Conservation (phyloP, 768 basidiomycete genomes). For the Calocera viscosa region DNA sequence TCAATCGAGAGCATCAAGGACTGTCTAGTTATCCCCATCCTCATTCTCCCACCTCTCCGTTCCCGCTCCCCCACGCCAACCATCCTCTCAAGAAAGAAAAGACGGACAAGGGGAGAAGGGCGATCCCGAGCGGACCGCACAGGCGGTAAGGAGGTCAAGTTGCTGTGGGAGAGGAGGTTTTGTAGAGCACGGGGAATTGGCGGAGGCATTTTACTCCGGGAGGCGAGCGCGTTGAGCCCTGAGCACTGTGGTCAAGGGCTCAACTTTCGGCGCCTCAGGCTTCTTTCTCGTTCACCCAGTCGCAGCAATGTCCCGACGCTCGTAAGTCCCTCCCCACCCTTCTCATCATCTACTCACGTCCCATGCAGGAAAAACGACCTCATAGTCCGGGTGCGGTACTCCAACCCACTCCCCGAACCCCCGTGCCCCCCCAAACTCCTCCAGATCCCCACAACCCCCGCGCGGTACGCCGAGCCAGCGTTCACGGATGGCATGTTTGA, state of each 20-base stretch:
- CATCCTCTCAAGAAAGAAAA: too few species aligned
- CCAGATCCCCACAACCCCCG: slow-evolving; percentile 78
- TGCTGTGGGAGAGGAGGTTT: neutral
- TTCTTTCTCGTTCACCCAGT: too few species aligned
- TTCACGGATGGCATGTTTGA: slow-evolving; percentile 70
- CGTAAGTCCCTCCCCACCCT: neutral
- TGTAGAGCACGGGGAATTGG: neutral
- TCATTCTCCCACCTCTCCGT: slow-evolving; percentile 8
- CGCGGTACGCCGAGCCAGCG: slow-evolving; percentile 75
- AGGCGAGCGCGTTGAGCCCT: neutral
- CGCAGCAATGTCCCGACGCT: too few species aligned
- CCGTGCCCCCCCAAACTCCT: slow-evolving; percentile 95
- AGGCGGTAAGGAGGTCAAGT: neutral
- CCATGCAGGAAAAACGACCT: slow-evolving; percentile 66
- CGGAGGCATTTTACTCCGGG: neutral
- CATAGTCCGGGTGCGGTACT: slow-evolving; percentile 82
- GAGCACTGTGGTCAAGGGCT: neutral
- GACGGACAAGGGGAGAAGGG: neutral
- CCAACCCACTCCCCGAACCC: slow-evolving; percentile 86
- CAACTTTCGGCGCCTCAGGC: too few species aligned
- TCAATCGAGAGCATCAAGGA: neutral
- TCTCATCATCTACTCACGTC: neutral
- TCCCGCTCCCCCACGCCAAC: neutral
- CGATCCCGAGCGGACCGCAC: neutral
- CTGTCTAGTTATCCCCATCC: slow-evolving; percentile 4